Evolutionary conservation across 176 grass and related monocot genomes (phyloP), one percentile per base, ranked within the genome.

Genomic region (Cenchrus fungigraminus): DNA sequence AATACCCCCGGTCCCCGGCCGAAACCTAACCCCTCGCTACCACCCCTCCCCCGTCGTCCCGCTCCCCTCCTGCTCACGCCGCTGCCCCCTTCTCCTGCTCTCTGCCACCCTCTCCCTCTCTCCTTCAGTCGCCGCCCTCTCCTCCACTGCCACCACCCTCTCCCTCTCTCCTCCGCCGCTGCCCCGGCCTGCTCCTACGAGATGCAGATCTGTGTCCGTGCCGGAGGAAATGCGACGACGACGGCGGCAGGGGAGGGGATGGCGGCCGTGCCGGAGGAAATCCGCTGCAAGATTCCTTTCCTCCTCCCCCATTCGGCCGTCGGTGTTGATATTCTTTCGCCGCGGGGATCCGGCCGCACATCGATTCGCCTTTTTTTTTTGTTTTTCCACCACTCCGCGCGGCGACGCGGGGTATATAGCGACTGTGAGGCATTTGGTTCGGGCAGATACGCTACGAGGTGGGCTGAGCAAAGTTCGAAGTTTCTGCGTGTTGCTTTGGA

Each of bases 241-340:
- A 61, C 62, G 25, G 25, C 25, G 25, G 25, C 25, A n/a, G 37
- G 25, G 25, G 25, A 25, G 76, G 88, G 70, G 82, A 89, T 82
- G 87, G 92, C 80, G 60, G 83, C 85, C 67, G 84, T 92, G 79
- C 86, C 93, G 62, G 97, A 98, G 81, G 97, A 96, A 20, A 68
- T 96, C 70, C 83, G 97, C 50, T 98, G 97, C 97, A 88, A 25
- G 25, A 49, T 61, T 25, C 84, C 71, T 55, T 68, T 57, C 68
- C 71, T 17, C 14, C n/a, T 73, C 65, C 25, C 46, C 58, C 52
- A 45, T 73, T 73, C 49, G n/a, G 57, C 60, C 25, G 32, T 84
- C 64, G 68, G 56, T 32, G 22, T 16, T 47, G 76, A 20, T 79
- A 64, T 71, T 63, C 58, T 45, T 31, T 31, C 77, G 82, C 22